phyloP scores from a whole-genome alignment of 345 rosid genomes.

The Salix koriyanagi region DNA sequence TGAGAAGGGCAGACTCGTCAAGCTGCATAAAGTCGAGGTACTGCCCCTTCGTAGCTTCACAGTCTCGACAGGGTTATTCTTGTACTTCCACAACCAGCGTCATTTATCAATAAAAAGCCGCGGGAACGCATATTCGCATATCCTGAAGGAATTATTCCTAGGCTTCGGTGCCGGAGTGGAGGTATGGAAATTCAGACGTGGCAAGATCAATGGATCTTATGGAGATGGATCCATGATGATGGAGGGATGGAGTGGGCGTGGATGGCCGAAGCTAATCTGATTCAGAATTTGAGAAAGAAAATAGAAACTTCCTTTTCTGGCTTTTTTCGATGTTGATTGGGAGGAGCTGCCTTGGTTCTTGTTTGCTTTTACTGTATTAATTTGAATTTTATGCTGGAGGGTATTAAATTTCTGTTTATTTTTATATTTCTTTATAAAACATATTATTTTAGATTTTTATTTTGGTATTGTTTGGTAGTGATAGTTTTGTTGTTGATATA shows the following conservation, averaged over 20 bases:
- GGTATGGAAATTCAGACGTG: background rate
- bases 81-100: slow-evolving; percentile 6
- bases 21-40: background rate
- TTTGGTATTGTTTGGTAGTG: no score
- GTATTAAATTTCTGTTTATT: no score
- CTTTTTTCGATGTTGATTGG: background rate
- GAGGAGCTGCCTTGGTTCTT: background rate
- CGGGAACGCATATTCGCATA: slow-evolving; percentile 46
- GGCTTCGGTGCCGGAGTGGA: slow-evolving; percentile 3
- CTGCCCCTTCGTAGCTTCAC: background rate
- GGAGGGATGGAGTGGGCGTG: background rate
- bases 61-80: background rate
- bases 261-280: background rate
- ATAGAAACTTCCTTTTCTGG: slow-evolving; percentile 19
- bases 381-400: background rate
- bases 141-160: slow-evolving; percentile 31
- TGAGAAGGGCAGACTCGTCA: slow-evolving; percentile 18
- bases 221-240: background rate
- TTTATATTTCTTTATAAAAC: no score
- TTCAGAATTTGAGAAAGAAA: slow-evolving; percentile 1
- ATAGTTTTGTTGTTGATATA: no score
- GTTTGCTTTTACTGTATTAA: background rate
- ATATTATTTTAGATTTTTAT: no score
- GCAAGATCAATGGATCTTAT: background rate
- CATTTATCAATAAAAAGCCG: background rate